These are phyloP conservation scores for Umbilicus rupestris DNA, from an alignment of 164 flowering plant genomes.

Conservation along the genomic window DNA sequence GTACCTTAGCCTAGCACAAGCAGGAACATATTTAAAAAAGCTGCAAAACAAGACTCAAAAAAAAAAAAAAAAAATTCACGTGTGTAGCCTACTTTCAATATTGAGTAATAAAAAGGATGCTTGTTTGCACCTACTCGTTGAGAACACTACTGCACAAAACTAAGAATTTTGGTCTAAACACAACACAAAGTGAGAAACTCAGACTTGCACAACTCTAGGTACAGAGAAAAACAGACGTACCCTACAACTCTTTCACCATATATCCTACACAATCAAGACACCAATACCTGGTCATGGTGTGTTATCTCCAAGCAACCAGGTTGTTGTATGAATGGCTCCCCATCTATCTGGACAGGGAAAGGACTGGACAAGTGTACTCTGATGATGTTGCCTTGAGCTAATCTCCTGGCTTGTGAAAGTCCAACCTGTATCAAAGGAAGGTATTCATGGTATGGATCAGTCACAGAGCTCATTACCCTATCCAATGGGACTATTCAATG, in stretches of 20 bases:
- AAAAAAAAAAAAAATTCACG: too few species aligned
- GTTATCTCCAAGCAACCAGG: conserved; percentile 55
- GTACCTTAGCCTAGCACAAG: too few species aligned
- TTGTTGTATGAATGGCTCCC: conserved; percentile 67
- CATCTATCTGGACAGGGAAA: conserved; percentile 78
- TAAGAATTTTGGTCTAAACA: too few species aligned
- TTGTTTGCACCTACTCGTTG: background rate
- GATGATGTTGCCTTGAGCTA: conserved; percentile 50
- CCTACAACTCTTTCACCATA: background rate
- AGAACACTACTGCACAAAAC: too few species aligned
- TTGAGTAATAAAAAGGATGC: background rate
- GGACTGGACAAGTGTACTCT: conserved; percentile 41
- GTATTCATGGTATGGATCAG: background rate
- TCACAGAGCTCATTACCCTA: too few species aligned
- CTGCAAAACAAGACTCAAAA: too few species aligned
- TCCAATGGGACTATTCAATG: too few species aligned
- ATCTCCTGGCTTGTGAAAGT: conserved; percentile 63
- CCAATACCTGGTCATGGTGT: conserved; percentile 60
- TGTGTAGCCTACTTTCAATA: background rate
- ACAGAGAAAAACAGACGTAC: background rate
- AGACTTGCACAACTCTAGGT: too few species aligned
- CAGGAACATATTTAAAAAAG: too few species aligned
- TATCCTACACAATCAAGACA: background rate
- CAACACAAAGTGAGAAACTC: too few species aligned
- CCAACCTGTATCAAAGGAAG: conserved; percentile 36